Conservation (phyloP, 2,329 filamentous ascomycete genomes). For the Botrytis aclada region DNA sequence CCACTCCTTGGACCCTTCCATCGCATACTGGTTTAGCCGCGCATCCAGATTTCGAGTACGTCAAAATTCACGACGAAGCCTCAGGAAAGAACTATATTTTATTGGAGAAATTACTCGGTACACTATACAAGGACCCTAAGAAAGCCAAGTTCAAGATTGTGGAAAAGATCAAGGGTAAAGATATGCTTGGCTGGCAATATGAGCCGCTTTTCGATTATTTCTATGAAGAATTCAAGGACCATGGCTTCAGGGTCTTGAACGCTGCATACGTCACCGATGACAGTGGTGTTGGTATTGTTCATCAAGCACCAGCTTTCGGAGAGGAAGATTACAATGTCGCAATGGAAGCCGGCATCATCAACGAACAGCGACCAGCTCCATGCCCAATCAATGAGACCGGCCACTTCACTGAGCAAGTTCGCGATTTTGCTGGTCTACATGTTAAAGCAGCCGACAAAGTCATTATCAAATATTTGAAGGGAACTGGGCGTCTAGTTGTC, state of each 20-base stretch:
- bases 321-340: conserved; percentile 93
- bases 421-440: conserved; percentile 80
- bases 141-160: conserved; percentile 89
- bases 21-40: conserved; percentile 75
- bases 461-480: conserved; percentile 87
- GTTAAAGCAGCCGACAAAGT: conserved; percentile 91
- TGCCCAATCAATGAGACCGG: conserved; percentile 87
- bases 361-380: conserved; percentile 72
- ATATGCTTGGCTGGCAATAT: conserved; percentile 81
- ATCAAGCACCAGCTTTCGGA: conserved; percentile 90
- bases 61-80: conserved; percentile 80
- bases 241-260: conserved; percentile 77
- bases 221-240: conserved; percentile 81
- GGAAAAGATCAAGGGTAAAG: conserved; percentile 74
- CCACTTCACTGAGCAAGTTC: conserved; percentile 71
- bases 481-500: conserved; percentile 70
- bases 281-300: conserved; percentile 89
- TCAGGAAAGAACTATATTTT: conserved; percentile 82
- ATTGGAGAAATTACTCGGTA: conserved; percentile 74
- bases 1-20: conserved; percentile 69
- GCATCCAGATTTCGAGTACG: conserved; percentile 80
- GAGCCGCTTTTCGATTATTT: conserved; percentile 88
- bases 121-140: conserved; percentile 91
- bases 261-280: conserved; percentile 85
- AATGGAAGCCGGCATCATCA: conserved; percentile 72